Evolutionary conservation across 805 yeast species (phyloP).

Genomic region (Teunomyces gatunensis): DNA sequence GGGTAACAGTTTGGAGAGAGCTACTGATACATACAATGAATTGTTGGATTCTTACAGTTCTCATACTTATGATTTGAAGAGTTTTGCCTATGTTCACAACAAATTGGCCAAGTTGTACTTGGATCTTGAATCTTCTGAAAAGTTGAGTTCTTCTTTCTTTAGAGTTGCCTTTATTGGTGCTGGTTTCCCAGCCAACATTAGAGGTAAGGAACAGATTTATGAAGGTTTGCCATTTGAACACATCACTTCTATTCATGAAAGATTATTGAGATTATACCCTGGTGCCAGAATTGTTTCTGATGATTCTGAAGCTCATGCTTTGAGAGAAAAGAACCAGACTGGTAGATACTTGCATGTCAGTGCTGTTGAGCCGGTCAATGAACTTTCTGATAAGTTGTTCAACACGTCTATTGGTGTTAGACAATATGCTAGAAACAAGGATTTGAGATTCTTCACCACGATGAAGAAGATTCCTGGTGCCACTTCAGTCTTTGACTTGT

Average conservation of each 20-base stretch:
- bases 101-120: slow-evolving; percentile 67
- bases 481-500: slow-evolving; percentile 66
- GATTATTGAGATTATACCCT: slow-evolving; percentile 72
- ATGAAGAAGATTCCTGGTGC: slow-evolving; percentile 73
- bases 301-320: slow-evolving; percentile 54
- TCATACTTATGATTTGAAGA: slow-evolving; percentile 70
- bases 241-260: slow-evolving; percentile 75
- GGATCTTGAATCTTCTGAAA: slow-evolving; percentile 64
- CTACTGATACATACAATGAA: slow-evolving; percentile 74
- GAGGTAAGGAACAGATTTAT: slow-evolving; percentile 75
- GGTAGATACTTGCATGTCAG: slow-evolving; percentile 75
- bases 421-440: slow-evolving; percentile 72
- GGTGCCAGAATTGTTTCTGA: slow-evolving; percentile 71
- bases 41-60: slow-evolving; percentile 71
- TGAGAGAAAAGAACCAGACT: slow-evolving; percentile 47
- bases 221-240: slow-evolving; percentile 89
- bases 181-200: slow-evolving; percentile 76
- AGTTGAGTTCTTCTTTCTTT: slow-evolving; percentile 75
- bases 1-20: slow-evolving; percentile 77
- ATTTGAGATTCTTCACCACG: slow-evolving; percentile 66
- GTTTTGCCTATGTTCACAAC: slow-evolving; percentile 68
- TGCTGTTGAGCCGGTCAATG: slow-evolving; percentile 67
- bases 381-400: slow-evolving; percentile 44
- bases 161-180: slow-evolving; percentile 77
- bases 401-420: slow-evolving; percentile 60